Evolutionary conservation across 768 basidiomycete species (phyloP).

Genomic region (Boletus eberwhitei): DNA sequence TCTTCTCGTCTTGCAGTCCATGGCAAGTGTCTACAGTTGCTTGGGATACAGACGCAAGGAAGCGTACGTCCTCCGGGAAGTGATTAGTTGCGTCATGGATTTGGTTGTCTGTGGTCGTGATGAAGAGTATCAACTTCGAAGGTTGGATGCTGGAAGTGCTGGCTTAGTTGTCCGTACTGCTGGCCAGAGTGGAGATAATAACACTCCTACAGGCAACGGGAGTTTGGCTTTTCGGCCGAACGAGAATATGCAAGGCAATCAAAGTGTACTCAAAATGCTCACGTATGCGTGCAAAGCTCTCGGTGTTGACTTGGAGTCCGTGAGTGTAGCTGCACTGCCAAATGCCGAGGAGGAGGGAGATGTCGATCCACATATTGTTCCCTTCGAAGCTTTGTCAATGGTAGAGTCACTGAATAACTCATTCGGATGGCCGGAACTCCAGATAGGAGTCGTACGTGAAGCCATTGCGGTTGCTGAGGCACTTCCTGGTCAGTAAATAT

Average conservation of each 20-base stretch:
- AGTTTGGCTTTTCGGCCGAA: conserved; percentile 67
- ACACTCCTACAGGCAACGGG: conserved; percentile 34
- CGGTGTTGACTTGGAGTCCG: conserved; percentile 77
- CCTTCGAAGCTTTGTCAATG: conserved; percentile 40
- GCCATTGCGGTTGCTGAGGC: conserved; percentile 89
- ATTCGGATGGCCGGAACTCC: conserved; percentile 93
- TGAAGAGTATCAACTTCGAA: conserved; percentile 54
- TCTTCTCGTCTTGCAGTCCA: conserved; percentile 62
- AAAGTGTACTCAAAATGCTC: conserved; percentile 72
- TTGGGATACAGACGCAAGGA: conserved; percentile 88
- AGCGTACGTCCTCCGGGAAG: conserved; percentile 79
- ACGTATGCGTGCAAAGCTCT: conserved; percentile 74
- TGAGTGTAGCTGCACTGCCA: conserved; percentile 44
- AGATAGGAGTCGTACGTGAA: conserved; percentile 90
- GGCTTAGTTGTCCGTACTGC: conserved; percentile 50
- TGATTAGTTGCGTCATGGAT: conserved; percentile 81
- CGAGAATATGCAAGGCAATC: conserved; percentile 78
- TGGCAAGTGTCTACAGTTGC: conserved; percentile 73
- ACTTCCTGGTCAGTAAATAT: conserved; percentile 65
- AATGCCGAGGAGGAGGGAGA: conserved; percentile 23
- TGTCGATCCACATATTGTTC: conserved; percentile 3
- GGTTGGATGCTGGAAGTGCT: conserved; percentile 33
- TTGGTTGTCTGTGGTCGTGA: conserved; percentile 82
- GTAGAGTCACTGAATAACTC: conserved; percentile 41
- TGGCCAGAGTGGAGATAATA: conserved; percentile 30